Conservation (phyloP, 495 filamentous ascomycete genomes). For the Astrocystis sublimbata region DNA sequence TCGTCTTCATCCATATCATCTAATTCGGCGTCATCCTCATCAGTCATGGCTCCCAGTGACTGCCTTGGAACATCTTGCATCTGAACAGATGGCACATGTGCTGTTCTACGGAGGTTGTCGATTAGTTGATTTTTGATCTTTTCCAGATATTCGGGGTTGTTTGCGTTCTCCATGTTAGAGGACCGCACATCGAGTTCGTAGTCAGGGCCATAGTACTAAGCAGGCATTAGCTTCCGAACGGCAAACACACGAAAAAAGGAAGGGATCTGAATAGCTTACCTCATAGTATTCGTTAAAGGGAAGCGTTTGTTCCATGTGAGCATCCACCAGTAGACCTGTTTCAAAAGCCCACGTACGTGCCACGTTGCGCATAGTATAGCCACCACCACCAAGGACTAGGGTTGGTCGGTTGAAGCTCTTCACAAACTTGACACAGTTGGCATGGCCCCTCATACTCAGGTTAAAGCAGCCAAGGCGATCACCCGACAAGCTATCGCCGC, state of each 20-base stretch:
- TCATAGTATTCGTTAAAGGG: constrained; percentile 99
- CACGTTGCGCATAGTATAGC: constrained; percentile 99
- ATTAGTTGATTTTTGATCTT: constrained; percentile 93
- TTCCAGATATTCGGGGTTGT: constrained; percentile 88
- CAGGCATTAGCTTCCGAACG: constrained; percentile 33
- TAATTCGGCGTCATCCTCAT: constrained; percentile 84
- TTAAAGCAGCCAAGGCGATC: constrained; percentile 98
- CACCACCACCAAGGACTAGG: constrained; percentile 89
- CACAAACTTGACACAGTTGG: constrained; percentile 95
- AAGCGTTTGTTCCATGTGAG: constrained; percentile 75
- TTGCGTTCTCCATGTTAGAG: constrained; percentile 99
- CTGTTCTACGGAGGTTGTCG: constrained; percentile 87
- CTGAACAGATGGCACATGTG: constrained; percentile 88
- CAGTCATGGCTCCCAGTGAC: constrained; percentile 64
- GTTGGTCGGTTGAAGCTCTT: constrained; percentile 91
- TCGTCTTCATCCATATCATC: constrained; percentile 90
- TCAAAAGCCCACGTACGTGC: constrained; percentile 97
- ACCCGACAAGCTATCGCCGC: constrained; percentile 91
- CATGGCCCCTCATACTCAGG: constrained; percentile 94
- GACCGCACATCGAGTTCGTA: constrained; percentile 93
- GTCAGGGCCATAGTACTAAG: constrained; percentile 92
- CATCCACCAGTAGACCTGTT: constrained; percentile 84
- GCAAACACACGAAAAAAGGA: not conserved
- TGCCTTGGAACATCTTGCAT: constrained; percentile 91
- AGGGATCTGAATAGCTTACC: constrained; percentile 49